Conservation (phyloP, 345 rosid genomes). For the Populus tremula region DNA sequence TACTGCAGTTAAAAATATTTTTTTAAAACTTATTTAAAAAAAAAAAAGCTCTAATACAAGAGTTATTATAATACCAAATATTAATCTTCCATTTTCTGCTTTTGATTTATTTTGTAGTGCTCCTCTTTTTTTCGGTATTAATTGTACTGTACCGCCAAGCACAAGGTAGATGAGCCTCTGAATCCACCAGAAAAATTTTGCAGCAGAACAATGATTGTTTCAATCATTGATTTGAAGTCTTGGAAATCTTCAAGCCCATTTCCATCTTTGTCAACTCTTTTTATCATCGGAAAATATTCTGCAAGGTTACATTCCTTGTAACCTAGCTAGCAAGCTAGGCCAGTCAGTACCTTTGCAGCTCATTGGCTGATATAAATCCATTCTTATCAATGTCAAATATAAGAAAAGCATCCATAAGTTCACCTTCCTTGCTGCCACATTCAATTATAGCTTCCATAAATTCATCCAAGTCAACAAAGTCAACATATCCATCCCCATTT, state of each 20-base stretch:
- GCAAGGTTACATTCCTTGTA: neutral
- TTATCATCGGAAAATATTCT: neutral
- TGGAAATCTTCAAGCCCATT: neutral
- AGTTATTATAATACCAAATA: too few species aligned
- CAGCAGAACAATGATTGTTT: neutral
- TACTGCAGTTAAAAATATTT: too few species aligned
- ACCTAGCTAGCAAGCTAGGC: neutral
- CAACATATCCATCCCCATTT: too few species aligned
- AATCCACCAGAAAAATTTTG: conserved; percentile 14
- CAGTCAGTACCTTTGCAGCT: neutral
- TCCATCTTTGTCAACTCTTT: neutral
- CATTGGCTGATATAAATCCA: neutral
- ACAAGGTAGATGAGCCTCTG: conserved; percentile 19
- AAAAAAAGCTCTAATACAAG: too few species aligned
- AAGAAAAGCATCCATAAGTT: neutral
- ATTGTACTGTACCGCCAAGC: neutral
- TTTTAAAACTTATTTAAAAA: too few species aligned
- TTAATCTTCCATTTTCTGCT: neutral
- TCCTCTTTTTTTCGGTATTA: neutral
- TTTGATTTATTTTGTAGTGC: too few species aligned
- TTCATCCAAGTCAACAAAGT: too few species aligned
- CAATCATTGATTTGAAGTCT: neutral
- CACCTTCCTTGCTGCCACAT: neutral
- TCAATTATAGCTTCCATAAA: too few species aligned
- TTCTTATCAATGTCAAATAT: neutral